Base-by-base conservation (phyloP, 1,284 basidiomycete genomes). In the Apiotrichum siamense region DNA sequence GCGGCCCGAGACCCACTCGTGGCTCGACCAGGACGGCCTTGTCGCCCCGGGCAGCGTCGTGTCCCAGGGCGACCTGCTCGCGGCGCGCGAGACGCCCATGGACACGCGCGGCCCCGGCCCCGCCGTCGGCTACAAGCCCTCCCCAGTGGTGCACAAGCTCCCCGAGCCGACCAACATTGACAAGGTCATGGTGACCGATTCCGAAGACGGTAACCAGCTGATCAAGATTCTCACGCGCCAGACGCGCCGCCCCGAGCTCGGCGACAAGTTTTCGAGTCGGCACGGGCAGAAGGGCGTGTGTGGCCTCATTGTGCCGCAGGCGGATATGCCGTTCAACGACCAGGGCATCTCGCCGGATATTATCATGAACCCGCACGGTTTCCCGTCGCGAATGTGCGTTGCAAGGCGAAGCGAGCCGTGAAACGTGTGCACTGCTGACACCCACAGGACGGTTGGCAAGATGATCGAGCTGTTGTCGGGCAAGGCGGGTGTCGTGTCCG, bases 361-460 rank as follows among this genome's bases (percentile, higher is more conserved):
- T 20, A 97, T 99, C 77, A 98, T 99, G 94, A 99, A 99, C 72
- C 96, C 96, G 3, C 96, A 99, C 75, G 96, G 96, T 66, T 98
- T 99, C 80, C 96, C 96, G 2, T 96, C 91, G 50, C 90, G 96
- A 49, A 99, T 99, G 72, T 97, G 96, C 27, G 96, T 98, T 35
- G 96, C 96, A 41, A 98, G 98, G 77, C 98, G 98, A 96, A 96
- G 98, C 52, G 96, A 99, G 74, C 79, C 97, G 21, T 77, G 98
- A 20, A 87, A 91, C n/a, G 94, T 44, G 32, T 13, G 17, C 26
- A 26, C 55, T 70, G 70, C n/a, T n/a, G n/a, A n/a, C n/a, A 31
- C 29, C 29, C 15, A 9, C 29, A 31, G 29, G 71, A 97, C 96
- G 29, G 96, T 98, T 35, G 96, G 96, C 41, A 98, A 99, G 77